These are phyloP conservation scores for Pseudonectria foliicola DNA, from an alignment of 2,329 filamentous ascomycete genomes.

Conservation along the genomic window DNA sequence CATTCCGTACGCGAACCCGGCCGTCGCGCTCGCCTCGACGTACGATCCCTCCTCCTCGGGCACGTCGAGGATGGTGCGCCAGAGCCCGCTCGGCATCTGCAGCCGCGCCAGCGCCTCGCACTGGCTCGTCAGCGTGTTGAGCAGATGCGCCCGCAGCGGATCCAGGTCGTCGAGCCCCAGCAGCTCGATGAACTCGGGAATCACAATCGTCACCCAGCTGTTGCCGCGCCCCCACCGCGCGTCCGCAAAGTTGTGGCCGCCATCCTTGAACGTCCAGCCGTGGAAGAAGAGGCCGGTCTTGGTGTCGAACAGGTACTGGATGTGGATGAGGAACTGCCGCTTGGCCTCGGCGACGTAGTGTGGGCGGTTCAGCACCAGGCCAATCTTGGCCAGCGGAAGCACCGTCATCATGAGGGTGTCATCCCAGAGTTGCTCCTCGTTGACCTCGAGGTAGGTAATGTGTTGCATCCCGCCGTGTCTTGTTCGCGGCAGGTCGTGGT, in stretches of 20 bases:
- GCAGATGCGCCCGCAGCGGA: constrained; percentile 51
- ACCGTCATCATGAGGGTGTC: constrained; percentile 88
- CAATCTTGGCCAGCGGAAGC: constrained; percentile 72
- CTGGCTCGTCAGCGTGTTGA: constrained; percentile 61
- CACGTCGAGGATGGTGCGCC: constrained; percentile 68
- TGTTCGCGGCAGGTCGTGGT: constrained; percentile 67
- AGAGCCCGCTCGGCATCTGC: constrained; percentile 58
- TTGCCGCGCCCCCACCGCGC: constrained; percentile 57
- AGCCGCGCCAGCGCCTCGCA: constrained; percentile 54
- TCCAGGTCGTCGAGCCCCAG: constrained; percentile 57
- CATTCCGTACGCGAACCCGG: constrained; percentile 74
- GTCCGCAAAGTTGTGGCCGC: constrained; percentile 54
- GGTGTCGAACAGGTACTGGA: constrained; percentile 71
- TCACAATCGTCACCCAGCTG: constrained; percentile 74
- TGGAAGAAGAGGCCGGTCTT: constrained; percentile 71
- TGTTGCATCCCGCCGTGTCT: constrained; percentile 68
- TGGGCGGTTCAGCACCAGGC: constrained; percentile 59
- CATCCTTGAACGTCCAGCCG: constrained; percentile 69
- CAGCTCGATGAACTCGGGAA: constrained; percentile 73
- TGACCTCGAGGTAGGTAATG: constrained; percentile 63
- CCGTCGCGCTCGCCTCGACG: constrained; percentile 68
- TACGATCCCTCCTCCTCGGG: constrained; percentile 62
- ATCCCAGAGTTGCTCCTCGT: constrained; percentile 74
- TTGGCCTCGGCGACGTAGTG: constrained; percentile 74
- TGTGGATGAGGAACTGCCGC: constrained; percentile 67